A percentile compares a stretch with the other conserved stretches of the same genome.
Evolutionary conservation across 169 alveolate genomes (phyloP).

Genomic region (Plasmodium gonderi): DNA sequence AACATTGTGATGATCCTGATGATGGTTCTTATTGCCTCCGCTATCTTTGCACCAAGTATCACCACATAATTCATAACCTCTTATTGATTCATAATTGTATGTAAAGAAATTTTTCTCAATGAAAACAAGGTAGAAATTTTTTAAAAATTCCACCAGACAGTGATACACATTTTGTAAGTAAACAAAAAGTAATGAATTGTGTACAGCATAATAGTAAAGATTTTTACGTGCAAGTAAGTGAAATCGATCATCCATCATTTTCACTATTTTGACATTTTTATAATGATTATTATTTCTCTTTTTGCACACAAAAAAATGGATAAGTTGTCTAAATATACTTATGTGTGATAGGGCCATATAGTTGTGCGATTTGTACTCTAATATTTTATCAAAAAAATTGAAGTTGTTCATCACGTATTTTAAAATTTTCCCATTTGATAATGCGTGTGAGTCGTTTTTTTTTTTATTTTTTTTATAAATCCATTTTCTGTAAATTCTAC

Average conservation of each 20-base stretch:
- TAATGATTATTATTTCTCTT: neutral
- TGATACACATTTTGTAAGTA: slow-evolving; percentile 24
- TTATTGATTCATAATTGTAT: neutral
- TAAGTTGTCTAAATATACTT: slow-evolving; percentile 4
- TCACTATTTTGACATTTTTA: neutral
- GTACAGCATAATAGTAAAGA: slow-evolving; percentile 58
- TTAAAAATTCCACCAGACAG: neutral
- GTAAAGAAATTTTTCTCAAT: slow-evolving; percentile 21
- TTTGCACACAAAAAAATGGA: neutral
- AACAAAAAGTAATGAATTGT: slow-evolving; percentile 26
- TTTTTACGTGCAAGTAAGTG: slow-evolving; percentile 22
- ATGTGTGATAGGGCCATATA: slow-evolving; percentile 67
- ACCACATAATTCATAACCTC: neutral
- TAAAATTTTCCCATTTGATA: neutral
- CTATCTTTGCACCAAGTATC: neutral
- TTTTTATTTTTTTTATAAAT: neutral
- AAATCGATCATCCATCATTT: neutral
- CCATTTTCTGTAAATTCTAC: neutral
- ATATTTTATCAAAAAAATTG: slow-evolving; percentile 21
- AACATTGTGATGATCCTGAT: neutral
- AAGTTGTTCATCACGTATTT: slow-evolving; percentile 20
- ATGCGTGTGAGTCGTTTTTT: neutral
- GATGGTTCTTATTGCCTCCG: neutral
- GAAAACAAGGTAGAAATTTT: neutral
- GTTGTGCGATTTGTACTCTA: slow-evolving; percentile 42